These are phyloP conservation scores for Emmonsiellopsis sp. DNA, from an alignment of 2,329 filamentous ascomycete genomes.

Conservation along the genomic window DNA sequence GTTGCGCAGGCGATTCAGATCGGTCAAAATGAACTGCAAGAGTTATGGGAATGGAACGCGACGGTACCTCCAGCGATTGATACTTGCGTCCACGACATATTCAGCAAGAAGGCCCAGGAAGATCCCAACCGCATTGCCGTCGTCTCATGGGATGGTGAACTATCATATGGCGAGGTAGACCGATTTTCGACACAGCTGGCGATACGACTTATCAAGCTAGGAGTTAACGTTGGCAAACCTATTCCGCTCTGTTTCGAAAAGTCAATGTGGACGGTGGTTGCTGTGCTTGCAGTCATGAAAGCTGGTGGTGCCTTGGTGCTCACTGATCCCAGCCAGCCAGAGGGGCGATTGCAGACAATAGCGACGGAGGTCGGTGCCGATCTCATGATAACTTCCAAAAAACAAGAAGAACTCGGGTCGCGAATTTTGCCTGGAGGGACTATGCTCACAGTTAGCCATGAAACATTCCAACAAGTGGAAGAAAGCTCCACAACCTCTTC, in stretches of 20 bases:
- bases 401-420: conserved; percentile 7
- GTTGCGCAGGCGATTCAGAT: conserved; percentile 6
- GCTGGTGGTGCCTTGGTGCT: conserved; percentile 22
- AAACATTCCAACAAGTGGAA: not conserved
- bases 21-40: conserved; percentile 10
- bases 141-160: conserved; percentile 21
- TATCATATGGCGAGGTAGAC: conserved; percentile 22
- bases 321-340: conserved; percentile 20
- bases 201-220: conserved; percentile 20
- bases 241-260: conserved; percentile 24
- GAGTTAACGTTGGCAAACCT: conserved; percentile 20
- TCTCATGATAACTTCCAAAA: conserved; percentile 11
- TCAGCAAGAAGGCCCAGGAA: conserved; percentile 8
- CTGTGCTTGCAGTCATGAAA: conserved; percentile 21
- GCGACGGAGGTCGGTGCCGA: conserved; percentile 10
- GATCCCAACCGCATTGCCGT: conserved; percentile 14
- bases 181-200: conserved; percentile 23
- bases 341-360: conserved; percentile 25
- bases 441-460: conserved; percentile 4
- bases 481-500: not conserved
- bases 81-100: conserved; percentile 12
- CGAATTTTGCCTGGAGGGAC: conserved; percentile 3
- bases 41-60: conserved; percentile 19
- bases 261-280: conserved; percentile 22
- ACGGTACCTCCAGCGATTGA: conserved; percentile 12